A percentile compares a stretch with the other conserved stretches of the same genome.
Evolutionary conservation across 768 basidiomycete species (phyloP).

Genomic region (Amanita phalloides): DNA sequence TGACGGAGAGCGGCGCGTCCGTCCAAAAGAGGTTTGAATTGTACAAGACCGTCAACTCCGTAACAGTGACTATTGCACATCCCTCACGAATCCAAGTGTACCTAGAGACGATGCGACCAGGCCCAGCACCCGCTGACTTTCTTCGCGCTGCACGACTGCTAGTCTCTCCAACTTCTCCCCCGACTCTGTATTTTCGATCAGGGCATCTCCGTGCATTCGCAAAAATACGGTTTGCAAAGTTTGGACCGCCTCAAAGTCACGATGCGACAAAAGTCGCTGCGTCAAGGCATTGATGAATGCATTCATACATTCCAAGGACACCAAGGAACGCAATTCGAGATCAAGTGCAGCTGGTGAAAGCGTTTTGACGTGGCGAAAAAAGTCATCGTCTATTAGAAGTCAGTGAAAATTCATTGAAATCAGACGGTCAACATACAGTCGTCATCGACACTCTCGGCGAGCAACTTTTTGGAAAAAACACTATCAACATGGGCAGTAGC

Average conservation of each 20-base stretch:
- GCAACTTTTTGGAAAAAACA: slow-evolving; percentile 59
- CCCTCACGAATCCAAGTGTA: slow-evolving; percentile 66
- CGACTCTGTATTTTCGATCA: slow-evolving; percentile 65
- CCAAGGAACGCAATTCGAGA: slow-evolving; percentile 76
- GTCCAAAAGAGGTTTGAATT: too few relatives aligned
- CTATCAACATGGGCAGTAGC: slow-evolving; percentile 44
- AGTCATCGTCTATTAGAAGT: slow-evolving; percentile 50
- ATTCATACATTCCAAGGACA: slow-evolving; percentile 48
- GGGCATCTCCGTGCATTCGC: slow-evolving; percentile 70
- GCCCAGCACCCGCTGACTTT: slow-evolving; percentile 71
- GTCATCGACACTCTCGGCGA: slow-evolving; percentile 40
- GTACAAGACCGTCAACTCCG: too few relatives aligned
- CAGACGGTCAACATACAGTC: slow-evolving; percentile 46
- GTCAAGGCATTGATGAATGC: slow-evolving; percentile 68
- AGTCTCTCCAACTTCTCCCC: slow-evolving; percentile 44
- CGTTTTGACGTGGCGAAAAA: slow-evolving; percentile 78
- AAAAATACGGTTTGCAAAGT: slow-evolving; percentile 79
- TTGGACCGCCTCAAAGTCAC: slow-evolving; percentile 95
- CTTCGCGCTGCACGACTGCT: slow-evolving; percentile 55
- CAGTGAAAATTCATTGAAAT: not conserved
- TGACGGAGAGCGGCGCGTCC: too few relatives aligned
- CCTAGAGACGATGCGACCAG: slow-evolving; percentile 66
- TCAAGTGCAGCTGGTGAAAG: slow-evolving; percentile 89
- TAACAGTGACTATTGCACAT: slow-evolving; percentile 33
- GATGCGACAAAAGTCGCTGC: slow-evolving; percentile 61